phyloP scores from a whole-genome alignment of 257 asterid genomes.

The Solanum peruvianum region DNA sequence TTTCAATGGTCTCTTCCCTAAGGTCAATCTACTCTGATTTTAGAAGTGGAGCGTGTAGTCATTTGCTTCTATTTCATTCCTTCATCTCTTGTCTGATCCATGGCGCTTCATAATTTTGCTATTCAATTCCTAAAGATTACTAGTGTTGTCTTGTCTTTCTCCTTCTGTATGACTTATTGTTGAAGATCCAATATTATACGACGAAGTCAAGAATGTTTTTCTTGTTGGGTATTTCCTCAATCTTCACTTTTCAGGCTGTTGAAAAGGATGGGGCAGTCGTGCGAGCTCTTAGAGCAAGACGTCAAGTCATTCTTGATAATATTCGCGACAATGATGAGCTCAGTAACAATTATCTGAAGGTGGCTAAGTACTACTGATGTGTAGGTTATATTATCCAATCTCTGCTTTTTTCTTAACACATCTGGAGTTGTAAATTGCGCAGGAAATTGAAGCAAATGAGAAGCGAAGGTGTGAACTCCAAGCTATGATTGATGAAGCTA shows the following conservation, averaged over 20 bases:
- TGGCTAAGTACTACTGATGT: constrained; percentile 8
- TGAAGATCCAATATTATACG: not conserved
- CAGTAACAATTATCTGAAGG: constrained; percentile 75
- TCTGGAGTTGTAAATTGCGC: constrained; percentile 9
- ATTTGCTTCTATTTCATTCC: not conserved
- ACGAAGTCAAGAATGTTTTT: not conserved
- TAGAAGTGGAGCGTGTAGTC: not conserved
- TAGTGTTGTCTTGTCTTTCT: not conserved
- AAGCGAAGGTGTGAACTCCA: constrained; percentile 66
- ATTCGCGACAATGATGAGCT: constrained; percentile 95
- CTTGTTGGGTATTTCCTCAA: not conserved
- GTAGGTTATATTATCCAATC: not conserved
- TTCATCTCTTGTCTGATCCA: not conserved
- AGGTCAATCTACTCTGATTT: not conserved
- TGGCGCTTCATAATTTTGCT: not conserved
- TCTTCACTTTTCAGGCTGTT: constrained; percentile 33
- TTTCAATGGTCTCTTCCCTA: not conserved
- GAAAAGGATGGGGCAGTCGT: constrained; percentile 71
- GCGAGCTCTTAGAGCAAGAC: constrained; percentile 68
- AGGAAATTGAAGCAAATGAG: constrained; percentile 93
- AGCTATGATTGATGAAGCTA: constrained; percentile 78
- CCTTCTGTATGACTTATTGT: not conserved
- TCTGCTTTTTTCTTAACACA: not conserved
- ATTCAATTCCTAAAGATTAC: not conserved
- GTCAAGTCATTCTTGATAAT: constrained; percentile 87